Evolutionary conservation across 1,284 basidiomycete genomes (phyloP).

Genomic region (Mrakiaceae sp.): DNA sequence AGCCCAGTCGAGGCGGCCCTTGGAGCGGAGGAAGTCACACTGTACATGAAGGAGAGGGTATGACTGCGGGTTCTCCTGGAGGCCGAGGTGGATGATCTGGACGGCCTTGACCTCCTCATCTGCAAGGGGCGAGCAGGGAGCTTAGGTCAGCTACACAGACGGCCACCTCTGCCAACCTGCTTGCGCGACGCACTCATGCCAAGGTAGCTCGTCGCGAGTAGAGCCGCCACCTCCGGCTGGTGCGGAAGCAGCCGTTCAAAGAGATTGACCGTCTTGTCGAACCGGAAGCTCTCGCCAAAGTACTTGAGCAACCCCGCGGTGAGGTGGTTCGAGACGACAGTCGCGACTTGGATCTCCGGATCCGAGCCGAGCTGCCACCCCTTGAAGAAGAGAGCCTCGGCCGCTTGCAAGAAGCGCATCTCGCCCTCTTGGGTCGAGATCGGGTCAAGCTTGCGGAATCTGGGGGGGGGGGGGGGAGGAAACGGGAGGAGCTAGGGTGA

Average conservation of each 20-base stretch:
- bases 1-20: constrained; percentile 78
- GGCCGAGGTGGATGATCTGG: constrained; percentile 77
- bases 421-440: constrained; percentile 84
- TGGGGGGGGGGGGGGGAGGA: neutral
- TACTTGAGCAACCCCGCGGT: constrained; percentile 94
- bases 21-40: constrained; percentile 81
- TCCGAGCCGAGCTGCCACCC: constrained; percentile 98
- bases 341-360: constrained; percentile 96
- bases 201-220: constrained; percentile 82
- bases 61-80: constrained; percentile 75
- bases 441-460: constrained; percentile 86
- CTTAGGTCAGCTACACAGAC: neutral
- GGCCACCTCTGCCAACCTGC: no score
- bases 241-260: constrained; percentile 79
- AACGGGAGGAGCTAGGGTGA: no score
- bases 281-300: constrained; percentile 84
- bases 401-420: constrained; percentile 77
- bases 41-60: constrained; percentile 91
- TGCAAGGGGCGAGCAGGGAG: constrained; percentile 31
- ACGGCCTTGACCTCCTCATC: constrained; percentile 98
- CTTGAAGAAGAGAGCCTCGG: constrained; percentile 81
- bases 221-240: constrained; percentile 80
- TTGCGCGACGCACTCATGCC: constrained; percentile 73
- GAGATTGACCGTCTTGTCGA: constrained; percentile 79
- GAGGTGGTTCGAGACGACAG: constrained; percentile 92